phyloP scores from a whole-genome alignment of 2,329 filamentous ascomycete species.

The Plenodomus lindquistii region DNA sequence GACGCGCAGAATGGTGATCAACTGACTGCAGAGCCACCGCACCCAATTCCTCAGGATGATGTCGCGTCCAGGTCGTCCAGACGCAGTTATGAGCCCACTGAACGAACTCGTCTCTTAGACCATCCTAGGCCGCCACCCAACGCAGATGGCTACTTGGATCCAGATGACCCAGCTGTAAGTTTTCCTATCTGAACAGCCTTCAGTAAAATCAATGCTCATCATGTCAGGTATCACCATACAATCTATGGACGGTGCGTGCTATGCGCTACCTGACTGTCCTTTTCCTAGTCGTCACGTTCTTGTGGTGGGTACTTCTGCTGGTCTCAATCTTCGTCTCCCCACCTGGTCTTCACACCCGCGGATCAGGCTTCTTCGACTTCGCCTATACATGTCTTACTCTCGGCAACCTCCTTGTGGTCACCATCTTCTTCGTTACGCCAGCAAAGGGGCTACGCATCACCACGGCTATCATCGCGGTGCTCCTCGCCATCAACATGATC shows the following conservation, averaged over 20 bases:
- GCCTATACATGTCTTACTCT: conserved; percentile 79
- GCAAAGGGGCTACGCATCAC: conserved; percentile 77
- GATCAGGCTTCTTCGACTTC: conserved; percentile 91
- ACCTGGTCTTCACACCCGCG: conserved; percentile 80
- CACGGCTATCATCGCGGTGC: conserved; percentile 66
- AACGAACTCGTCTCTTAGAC: conserved; percentile 70
- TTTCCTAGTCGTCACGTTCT: conserved; percentile 73
- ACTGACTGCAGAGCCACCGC: conserved; percentile 23
- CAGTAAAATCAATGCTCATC: conserved; percentile 17
- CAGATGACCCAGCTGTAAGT: conserved; percentile 78
- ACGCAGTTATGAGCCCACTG: conserved; percentile 54
- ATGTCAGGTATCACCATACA: conserved; percentile 77
- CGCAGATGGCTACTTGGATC: conserved; percentile 70
- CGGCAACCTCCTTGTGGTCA: conserved; percentile 72
- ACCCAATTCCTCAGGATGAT: conserved; percentile 25
- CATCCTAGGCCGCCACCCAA: conserved; percentile 59
- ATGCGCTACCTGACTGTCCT: conserved; percentile 77
- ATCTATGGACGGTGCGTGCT: conserved; percentile 86
- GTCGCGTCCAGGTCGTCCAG: conserved; percentile 31
- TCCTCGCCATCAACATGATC: conserved; percentile 76
- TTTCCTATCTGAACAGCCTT: not conserved
- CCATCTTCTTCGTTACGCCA: conserved; percentile 87
- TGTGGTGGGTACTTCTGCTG: conserved; percentile 94
- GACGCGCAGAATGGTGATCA: conserved; percentile 47
- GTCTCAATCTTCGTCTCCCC: conserved; percentile 89